Conservation (phyloP, 192 early-diverging fungal species). For the Backusella tarrabulga region DNA sequence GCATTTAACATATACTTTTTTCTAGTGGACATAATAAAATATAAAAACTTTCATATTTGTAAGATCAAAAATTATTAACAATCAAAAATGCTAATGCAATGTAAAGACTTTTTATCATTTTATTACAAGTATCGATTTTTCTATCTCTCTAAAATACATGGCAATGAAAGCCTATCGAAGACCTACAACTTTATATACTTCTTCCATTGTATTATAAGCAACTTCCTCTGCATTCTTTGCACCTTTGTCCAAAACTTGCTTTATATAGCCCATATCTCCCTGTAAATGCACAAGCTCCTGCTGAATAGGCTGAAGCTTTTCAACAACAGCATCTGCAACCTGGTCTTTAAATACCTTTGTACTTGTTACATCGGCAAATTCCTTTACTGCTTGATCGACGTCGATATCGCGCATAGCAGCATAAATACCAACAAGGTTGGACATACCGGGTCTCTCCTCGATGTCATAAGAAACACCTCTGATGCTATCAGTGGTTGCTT, state of each 20-base stretch:
- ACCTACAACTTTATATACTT: constrained; percentile 58
- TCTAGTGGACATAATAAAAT: neutral
- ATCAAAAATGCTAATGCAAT: no score
- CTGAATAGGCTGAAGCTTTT: constrained; percentile 63
- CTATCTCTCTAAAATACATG: neutral
- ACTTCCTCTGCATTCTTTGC: constrained; percentile 60
- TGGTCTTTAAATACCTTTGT: constrained; percentile 73
- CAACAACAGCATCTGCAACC: constrained; percentile 64
- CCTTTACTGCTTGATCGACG: constrained; percentile 48
- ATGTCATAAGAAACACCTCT: constrained; percentile 73
- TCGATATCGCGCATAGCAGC: constrained; percentile 45
- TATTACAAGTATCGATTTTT: neutral
- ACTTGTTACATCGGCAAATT: constrained; percentile 46
- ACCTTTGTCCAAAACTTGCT: constrained; percentile 61
- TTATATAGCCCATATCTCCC: constrained; percentile 59
- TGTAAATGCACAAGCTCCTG: constrained; percentile 57
- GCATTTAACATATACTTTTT: no score
- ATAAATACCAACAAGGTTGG: constrained; percentile 82
- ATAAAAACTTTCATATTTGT: neutral
- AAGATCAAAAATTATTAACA: no score
- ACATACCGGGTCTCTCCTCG: constrained; percentile 69
- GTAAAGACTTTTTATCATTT: neutral
- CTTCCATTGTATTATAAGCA: constrained; percentile 58
- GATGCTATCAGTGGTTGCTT: constrained; percentile 68
- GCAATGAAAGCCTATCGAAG: constrained; percentile 30